Base-by-base conservation (phyloP, 371 early-diverging fungal genomes). In the Gilbertella persicaria region DNA sequence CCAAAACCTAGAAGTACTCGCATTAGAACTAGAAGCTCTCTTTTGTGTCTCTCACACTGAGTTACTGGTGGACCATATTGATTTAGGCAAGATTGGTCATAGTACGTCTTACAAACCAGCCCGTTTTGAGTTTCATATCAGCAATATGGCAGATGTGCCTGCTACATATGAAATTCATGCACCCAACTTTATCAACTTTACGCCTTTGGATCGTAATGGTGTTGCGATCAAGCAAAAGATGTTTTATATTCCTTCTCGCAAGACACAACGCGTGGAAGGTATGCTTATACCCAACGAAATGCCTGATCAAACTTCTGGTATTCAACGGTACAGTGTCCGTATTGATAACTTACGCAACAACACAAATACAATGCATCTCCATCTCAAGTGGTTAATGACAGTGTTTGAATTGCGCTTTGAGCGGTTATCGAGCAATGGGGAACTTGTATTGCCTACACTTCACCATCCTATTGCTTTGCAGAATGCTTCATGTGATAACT, bases 21-120 rank as follows among this genome's bases (percentile, higher is more conserved):
- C 80, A 0, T 45, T 92, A 35, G 81, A 87, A 19, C 49, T 92
- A 7, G 58, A 65, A 6, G 82, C 86, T 0, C 44, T 58, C 0
- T 90, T 84, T 53, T 85, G 86, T 40, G 66, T 87, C 0, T 88
- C 92, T 1, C 63, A 66, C 5, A 88, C 80, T 2, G 80, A 80
- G 14, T 56, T 91, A 4, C 69, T 64, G 1, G 79, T 83, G 8
- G 53, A 74, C 3, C 59, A 71, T 9, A 69, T 89, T 6, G 84
- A 92, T 43, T 50, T 94, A 3, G 92, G 92, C 4, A 88, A 85
- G 52, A 84, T 92, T 39, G 91, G 94, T 0, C 84, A 91, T 55
- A 68, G 78, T 30, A 88, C 87, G 45, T 83, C 84, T 1, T 92
- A 91, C 89, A 76, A 83, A 36, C 76, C 78, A 9, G 79, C 75